Base-by-base conservation (phyloP, 345 rosid species). In the Acer yangbiense region DNA sequence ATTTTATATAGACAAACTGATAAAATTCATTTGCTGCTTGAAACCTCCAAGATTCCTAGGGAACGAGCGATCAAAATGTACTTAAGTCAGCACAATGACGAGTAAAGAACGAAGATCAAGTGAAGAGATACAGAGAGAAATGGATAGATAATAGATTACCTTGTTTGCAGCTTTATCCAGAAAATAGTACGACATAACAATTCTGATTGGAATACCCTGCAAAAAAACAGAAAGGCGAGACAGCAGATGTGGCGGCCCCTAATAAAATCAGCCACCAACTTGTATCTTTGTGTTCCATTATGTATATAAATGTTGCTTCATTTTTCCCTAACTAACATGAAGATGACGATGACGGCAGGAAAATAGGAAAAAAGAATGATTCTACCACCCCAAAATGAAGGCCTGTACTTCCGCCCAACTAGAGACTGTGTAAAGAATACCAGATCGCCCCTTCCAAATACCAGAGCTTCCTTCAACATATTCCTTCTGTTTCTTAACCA, bases 381-480 rank as follows among this genome's bases (percentile, higher is more conserved):
- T 76, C 90, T 92, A 90, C 90, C 90, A 94, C 75, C 99, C 99
- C 90, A 90, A 83, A 74, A 91, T 78, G 74, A 94, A 94, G 75
- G 98, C 95, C 86, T 97, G 95, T 77, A 94, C 84, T 81, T 94
- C 98, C 46, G 91, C 93, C 99, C 98, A 97, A 82, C 92, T 86
- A 32, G 95, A 86, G 72, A 89, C 98, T 13, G 97, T 94, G 75
- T 91, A 94, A 67, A 97, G 90, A 71, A 85, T 86, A 69, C 98
- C 99, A 41, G 97, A 89, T 39, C 72, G 81, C 62, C 89, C 87
- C 72, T 89, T 91, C 98, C 98, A 94, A 44, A 78, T 82, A 52
- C 74, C 75, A 62, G 85, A 73, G 78, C 89, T 76, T 78, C 83
- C 96, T 81, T 88, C 80, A 6, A 7, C 73, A 46, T 75, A 77